Conservation (phyloP, 805 yeast species). For the Candida silvicultrix region DNA sequence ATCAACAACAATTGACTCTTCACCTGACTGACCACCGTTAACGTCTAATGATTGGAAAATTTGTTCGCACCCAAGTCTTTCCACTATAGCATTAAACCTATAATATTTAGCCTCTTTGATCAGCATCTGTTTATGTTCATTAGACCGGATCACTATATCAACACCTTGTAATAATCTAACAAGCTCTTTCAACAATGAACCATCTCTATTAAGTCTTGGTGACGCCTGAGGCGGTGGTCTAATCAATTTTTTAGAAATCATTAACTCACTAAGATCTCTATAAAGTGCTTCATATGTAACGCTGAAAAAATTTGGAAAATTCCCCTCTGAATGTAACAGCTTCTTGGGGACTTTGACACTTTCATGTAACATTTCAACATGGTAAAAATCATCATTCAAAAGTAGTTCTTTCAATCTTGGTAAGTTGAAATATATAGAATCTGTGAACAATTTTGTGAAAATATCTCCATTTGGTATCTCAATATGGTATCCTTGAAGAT, state of each 20-base stretch:
- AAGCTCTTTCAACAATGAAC: slow-evolving; percentile 24
- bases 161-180: slow-evolving; percentile 53
- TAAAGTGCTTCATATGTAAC: slow-evolving; percentile 50
- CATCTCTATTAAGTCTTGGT: slow-evolving; percentile 31
- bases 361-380: slow-evolving; percentile 49
- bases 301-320: slow-evolving; percentile 72
- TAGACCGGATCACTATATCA: slow-evolving; percentile 37
- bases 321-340: slow-evolving; percentile 54
- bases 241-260: slow-evolving; percentile 35
- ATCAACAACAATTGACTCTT: not conserved
- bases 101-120: slow-evolving; percentile 72
- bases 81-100: slow-evolving; percentile 70
- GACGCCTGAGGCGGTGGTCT: slow-evolving; percentile 79
- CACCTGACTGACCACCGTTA: not conserved
- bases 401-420: slow-evolving; percentile 46
- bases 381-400: slow-evolving; percentile 46
- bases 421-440: slow-evolving; percentile 66
- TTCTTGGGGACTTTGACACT: slow-evolving; percentile 54
- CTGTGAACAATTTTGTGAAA: slow-evolving; percentile 57
- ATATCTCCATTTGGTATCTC: slow-evolving; percentile 53
- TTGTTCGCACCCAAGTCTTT: slow-evolving; percentile 48
- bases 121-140: slow-evolving; percentile 49
- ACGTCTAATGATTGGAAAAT: slow-evolving; percentile 48
- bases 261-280: slow-evolving; percentile 39
- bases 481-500: slow-evolving; percentile 76